phyloP scores from a whole-genome alignment of 305 asterid species.

The Solanum hybrid region DNA sequence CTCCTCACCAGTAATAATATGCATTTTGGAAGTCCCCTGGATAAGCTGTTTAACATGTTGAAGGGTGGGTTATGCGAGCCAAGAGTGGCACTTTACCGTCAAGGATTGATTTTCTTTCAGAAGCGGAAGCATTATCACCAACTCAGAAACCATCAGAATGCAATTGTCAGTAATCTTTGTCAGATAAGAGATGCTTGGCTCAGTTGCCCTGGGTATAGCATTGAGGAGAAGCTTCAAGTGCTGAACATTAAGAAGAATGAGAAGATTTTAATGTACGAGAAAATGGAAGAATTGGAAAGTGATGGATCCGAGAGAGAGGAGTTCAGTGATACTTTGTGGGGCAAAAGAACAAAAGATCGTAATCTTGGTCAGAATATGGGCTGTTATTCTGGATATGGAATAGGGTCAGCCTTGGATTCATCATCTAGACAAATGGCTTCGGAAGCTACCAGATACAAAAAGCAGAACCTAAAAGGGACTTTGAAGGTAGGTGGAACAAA shows the following conservation, averaged over 20 bases:
- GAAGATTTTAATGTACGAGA: constrained; percentile 89
- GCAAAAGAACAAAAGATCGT: constrained; percentile 59
- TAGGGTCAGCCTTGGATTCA: constrained; percentile 39
- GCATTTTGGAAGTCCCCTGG: constrained; percentile 81
- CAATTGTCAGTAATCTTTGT: constrained; percentile 67
- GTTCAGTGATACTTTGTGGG: constrained; percentile 65
- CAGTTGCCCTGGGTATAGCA: constrained; percentile 78
- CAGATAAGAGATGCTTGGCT: constrained; percentile 95
- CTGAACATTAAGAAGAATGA: constrained; percentile 82
- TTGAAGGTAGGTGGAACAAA: constrained; percentile 53
- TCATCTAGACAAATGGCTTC: constrained; percentile 30
- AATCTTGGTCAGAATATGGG: constrained; percentile 45
- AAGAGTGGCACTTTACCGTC: constrained; percentile 88
- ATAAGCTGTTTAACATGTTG: constrained; percentile 64
- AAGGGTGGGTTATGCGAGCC: constrained; percentile 96
- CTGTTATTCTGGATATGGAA: constrained; percentile 36
- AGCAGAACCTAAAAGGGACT: constrained; percentile 58
- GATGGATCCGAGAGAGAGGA: constrained; percentile 80
- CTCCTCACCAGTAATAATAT: constrained; percentile 65
- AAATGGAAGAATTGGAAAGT: constrained; percentile 69
- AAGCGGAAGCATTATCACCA: constrained; percentile 76
- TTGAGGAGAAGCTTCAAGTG: constrained; percentile 93
- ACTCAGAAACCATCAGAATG: constrained; percentile 69
- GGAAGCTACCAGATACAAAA: constrained; percentile 48
- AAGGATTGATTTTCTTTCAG: constrained; percentile 79